Evolutionary conservation across 2,329 filamentous ascomycete genomes (phyloP), one percentile per base, ranked within the genome.

Genomic region (Dactylellina haptotyla): DNA sequence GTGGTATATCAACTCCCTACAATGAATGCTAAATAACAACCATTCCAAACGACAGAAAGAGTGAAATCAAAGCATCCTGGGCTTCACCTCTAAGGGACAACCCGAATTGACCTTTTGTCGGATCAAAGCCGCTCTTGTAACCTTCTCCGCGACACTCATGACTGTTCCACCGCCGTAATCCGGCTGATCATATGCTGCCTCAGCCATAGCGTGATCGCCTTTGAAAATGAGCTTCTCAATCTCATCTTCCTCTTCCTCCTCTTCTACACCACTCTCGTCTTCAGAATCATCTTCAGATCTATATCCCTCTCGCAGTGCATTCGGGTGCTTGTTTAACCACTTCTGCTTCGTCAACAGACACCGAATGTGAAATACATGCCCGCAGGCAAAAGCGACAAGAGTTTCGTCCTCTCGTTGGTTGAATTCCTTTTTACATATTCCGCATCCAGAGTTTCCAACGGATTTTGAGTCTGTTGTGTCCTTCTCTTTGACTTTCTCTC

Each of bases 111-210:
- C 84, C 73, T 87, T 87, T 77, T 93, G 90, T 76, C 88, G 85
- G 71, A 97, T 81, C 62, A 97, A 80, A 75, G 92, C 86, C 39
- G 93, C 93, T 79, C 92, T 91, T 75, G 91, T 95, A 26, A 97
- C 92, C 81, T 97, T 97, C 28, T 89, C 87, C 0, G 92, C 91
- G 4, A 98, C 88, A 59, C 90, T 91, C 67, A 73, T 73, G 3
- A 73, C n/a, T 18, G 39, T 50, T 10, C 41, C 53, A 28, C 58
- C 64, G 2, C 70, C 64, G 41, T 75, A 75, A 5, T 62, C 62
- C 20, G 69, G 56, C 26, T 66, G 69, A 10, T 73, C 61, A 12
- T 51, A 72, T 18, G 69, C 53, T 3, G 67, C 61, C 65, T 73
- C 67, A 46, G 67, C 67, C 67, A 73, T 73, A 25, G 54, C 67